Base-by-base conservation (phyloP, 352 stramenopile species). In the Pythium phragmitis region DNA sequence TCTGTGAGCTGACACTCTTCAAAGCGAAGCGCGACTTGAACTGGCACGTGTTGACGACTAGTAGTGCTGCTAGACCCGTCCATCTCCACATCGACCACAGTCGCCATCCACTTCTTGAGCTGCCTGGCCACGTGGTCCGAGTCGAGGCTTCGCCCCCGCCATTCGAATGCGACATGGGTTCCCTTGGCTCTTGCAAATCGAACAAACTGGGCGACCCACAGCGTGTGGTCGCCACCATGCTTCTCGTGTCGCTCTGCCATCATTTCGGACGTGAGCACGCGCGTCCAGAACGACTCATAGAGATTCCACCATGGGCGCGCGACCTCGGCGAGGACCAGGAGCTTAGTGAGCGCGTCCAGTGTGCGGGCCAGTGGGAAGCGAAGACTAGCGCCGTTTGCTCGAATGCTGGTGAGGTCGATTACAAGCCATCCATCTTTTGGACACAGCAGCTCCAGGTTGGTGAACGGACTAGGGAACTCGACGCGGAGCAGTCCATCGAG, bases 401-500 rank as follows among this genome's bases (percentile, higher is more conserved):
- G 50, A 4, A 57, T 19, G 28, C n/a, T n/a, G 7, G 33, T 14
- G 1, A 57, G 34, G 7, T 57, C 17, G 8, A 57, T n/a, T 4
- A 57, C 50, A 7, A 57, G 50, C 50, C 50, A 57, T 7, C 8
- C 50, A 9, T 57, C 50, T n/a, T 46, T 43, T 1, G 50, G 50
- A 30, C 34, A 57, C 4, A 41, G 50, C 50, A 43, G 33, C 50
- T 57, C 17, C 7, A 43, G 34, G 17, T 57, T 19, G 4, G 30
- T 43, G 33, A 57, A 57, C n/a, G 50, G 50, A 41, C 50, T 57
- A 1, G 50, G 50, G 11, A 57, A 46, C 50, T 57, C 50, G 50
- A 57, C 33, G n/a, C 19, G 34, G 33, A 57, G n/a, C 34, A 57
- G 13, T 8, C 50, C 50, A 9, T 46, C 17, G 33, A 57, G 50